Conservation (phyloP, 495 filamentous ascomycete genomes). For the Bacidia rubella region DNA sequence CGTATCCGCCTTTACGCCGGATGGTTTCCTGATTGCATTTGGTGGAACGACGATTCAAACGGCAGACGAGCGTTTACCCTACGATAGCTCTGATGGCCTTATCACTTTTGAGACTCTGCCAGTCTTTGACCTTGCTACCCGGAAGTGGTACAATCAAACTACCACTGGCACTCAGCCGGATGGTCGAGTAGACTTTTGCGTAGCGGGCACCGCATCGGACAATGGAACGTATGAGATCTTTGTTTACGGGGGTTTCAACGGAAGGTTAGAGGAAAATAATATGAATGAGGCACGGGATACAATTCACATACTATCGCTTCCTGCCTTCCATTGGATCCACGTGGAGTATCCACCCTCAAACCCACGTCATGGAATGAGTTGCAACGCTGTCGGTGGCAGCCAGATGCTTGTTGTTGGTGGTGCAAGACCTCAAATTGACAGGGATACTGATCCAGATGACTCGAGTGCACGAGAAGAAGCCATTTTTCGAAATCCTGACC, state of each 20-base stretch:
- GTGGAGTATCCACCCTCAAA: constrained; percentile 14
- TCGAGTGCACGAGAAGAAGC: not conserved
- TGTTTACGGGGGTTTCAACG: constrained; percentile 4
- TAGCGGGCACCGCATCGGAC: constrained; percentile 8
- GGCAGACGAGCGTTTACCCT: not conserved
- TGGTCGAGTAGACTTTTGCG: constrained; percentile 6
- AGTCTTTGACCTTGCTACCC: constrained; percentile 9
- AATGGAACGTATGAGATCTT: constrained; percentile 17
- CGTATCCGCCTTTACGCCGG: constrained; percentile 13
- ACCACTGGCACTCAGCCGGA: constrained; percentile 13
- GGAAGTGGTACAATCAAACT: constrained; percentile 16
- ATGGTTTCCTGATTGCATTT: constrained; percentile 12
- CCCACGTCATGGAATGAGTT: constrained; percentile 8
- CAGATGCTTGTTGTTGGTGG: constrained; percentile 18
- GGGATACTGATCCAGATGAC: not conserved
- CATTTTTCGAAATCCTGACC: constrained; percentile 7
- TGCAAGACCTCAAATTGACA: not conserved
- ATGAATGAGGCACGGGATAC: constrained; percentile 7
- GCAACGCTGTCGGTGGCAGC: constrained; percentile 14
- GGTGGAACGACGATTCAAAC: constrained; percentile 4
- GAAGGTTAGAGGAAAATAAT: not conserved
- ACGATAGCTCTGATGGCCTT: too few species aligned
- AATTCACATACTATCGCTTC: constrained; percentile 27
- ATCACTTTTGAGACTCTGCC: constrained; percentile 13
- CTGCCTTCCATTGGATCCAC: constrained; percentile 33